Evolutionary conservation across 345 rosid species (phyloP).

Genomic region (Hevea brasiliensis): DNA sequence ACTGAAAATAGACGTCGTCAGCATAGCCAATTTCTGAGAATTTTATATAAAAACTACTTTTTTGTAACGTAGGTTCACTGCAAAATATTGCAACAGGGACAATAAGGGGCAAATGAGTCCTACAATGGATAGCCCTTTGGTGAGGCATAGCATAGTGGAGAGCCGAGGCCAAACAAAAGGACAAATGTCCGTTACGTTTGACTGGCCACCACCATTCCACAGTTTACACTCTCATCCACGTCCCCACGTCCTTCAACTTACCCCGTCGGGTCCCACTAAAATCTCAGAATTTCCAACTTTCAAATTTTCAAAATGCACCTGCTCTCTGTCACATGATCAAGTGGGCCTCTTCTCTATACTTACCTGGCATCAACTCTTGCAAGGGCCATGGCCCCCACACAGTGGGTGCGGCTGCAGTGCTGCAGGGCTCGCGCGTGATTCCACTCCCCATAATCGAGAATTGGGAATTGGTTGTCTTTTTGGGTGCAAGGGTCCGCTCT

Average conservation of each 20-base stretch:
- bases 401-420: too few species aligned
- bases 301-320: too few species aligned
- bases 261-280: neutral
- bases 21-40: too few species aligned
- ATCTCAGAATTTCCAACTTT: neutral
- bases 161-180: too few species aligned
- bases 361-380: conserved; percentile 37
- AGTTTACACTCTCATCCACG: too few species aligned
- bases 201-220: neutral
- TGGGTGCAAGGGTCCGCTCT: neutral
- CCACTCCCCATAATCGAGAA: conserved; percentile 5
- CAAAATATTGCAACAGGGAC: too few species aligned
- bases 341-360: conserved; percentile 23
- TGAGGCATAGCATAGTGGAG: neutral
- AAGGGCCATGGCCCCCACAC: too few species aligned
- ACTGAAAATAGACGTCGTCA: too few species aligned
- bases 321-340: conserved; percentile 41
- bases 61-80: too few species aligned
- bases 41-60: too few species aligned
- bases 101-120: neutral
- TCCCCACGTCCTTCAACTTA: too few species aligned
- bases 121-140: neutral
- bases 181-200: conserved; percentile 20
- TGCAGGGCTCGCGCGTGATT: conserved; percentile 3
- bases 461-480: too few species aligned